Conservation (phyloP, 176 grass and related monocot species). For the Avena eriantha region DNA sequence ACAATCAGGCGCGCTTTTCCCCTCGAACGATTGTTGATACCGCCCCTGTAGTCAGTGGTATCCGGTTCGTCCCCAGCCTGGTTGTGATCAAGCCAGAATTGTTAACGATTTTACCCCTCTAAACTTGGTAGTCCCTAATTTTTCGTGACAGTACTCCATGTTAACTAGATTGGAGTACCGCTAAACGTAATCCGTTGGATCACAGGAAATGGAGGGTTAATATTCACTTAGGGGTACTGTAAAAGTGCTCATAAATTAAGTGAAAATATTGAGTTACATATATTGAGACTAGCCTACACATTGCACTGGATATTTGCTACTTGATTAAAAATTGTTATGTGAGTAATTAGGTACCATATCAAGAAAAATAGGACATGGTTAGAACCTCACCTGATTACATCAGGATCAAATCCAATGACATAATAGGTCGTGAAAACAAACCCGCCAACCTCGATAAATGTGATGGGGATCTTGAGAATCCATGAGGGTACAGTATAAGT, state of each 20-base stretch:
- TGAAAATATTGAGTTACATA: not conserved
- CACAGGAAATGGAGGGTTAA: no score
- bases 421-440: constrained; percentile 78
- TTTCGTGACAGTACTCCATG: no score
- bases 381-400: constrained; percentile 58
- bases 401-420: constrained; percentile 77
- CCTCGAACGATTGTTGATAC: no score
- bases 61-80: no score
- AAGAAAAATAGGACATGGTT: not conserved
- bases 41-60: no score
- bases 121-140: no score
- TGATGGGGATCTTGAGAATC: constrained; percentile 84
- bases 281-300: not conserved
- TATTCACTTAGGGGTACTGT: no score
- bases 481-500: constrained; percentile 75
- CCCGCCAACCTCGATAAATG: constrained; percentile 74
- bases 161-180: no score
- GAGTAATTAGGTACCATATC: not conserved
- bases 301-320: not conserved
- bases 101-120: no score
- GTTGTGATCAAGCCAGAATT: no score
- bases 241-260: not conserved
- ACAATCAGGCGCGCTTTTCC: no score
- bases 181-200: no score
- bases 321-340: not conserved